Evolutionary conservation across 2,329 filamentous ascomycete genomes (phyloP), one percentile per base, ranked within the genome.

Genomic region (Pyrenophora teres): DNA sequence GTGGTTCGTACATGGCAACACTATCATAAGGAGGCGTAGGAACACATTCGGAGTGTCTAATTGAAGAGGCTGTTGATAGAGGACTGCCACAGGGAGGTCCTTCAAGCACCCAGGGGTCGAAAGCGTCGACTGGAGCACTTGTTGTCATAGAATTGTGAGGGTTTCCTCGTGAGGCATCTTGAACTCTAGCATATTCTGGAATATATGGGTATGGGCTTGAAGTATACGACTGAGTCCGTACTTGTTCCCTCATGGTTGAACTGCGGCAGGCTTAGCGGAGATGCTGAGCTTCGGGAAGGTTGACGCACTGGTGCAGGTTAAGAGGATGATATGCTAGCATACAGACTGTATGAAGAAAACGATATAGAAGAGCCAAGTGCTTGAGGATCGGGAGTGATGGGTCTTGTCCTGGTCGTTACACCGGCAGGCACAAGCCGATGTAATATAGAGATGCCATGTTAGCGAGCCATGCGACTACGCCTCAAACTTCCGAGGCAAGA

Each of bases 101-200:
- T 1, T 55, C 47, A 13, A 63, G 37, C 8, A 63, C 18, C 62
- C 60, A 62, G n/a, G 54, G 44, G 33, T 54, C 51, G 5, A 60
- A 53, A 3, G 47, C 32, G 9, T 47, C 36, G 10, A 57, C 46
- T 6, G 51, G 38, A 41, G 47, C 41, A 21, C 52, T 45, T 30
- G 52, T 30, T 6, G 49, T 39, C 18, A 39, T 44, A 13, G 54
- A 37, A 6, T 41, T 23, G 19, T 49, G 46, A n/a, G 50, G 21
- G 13, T 37, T 39, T 36, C 10, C 31, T 9, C 25, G 45, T 13
- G 39, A 44, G 18, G 52, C 27, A 18, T 52, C 9, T 4, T 49
- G 31, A 4, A 54, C 40, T 12, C 12, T 12, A 12, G 44, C 16
- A 32, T 52, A 46, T 6, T 56, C 47, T 37, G 45, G 43, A 40